phyloP scores from a whole-genome alignment of 495 filamentous ascomycete species.

The Penicillium waksmanii region DNA sequence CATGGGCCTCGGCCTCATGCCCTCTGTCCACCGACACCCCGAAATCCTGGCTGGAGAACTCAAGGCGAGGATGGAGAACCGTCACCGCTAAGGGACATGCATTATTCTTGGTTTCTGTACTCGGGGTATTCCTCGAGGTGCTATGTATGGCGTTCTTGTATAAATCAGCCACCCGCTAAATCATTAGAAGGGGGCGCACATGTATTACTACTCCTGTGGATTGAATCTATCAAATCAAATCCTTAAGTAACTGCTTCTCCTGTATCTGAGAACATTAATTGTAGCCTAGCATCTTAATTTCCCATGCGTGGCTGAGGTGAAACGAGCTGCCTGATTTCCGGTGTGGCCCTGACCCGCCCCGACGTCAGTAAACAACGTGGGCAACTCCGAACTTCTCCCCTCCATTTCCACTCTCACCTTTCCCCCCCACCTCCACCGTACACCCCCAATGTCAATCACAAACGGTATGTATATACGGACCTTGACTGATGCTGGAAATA shows the following conservation, averaged over 20 bases:
- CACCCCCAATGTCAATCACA: slow-evolving; percentile 45
- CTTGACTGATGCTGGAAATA: background rate
- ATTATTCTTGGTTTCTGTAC: slow-evolving; percentile 8
- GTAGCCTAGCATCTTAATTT: no score
- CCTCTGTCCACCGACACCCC: slow-evolving; percentile 90
- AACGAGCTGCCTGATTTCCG: background rate
- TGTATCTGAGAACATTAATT: no score
- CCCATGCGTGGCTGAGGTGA: no score
- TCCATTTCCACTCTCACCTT: slow-evolving; percentile 6
- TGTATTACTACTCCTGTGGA: slow-evolving; percentile 35
- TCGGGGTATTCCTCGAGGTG: background rate
- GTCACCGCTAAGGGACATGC: slow-evolving; percentile 10
- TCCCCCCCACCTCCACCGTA: slow-evolving; percentile 6
- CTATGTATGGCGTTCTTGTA: slow-evolving; percentile 24
- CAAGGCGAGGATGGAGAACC: slow-evolving; percentile 31
- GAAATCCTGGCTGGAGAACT: slow-evolving; percentile 66
- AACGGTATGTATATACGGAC: slow-evolving; percentile 34
- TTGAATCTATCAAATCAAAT: slow-evolving; percentile 8
- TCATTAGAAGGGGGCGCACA: slow-evolving; percentile 13
- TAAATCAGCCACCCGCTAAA: slow-evolving; percentile 17
- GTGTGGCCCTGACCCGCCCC: slow-evolving; percentile 14
- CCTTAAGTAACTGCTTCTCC: background rate
- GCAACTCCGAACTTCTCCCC: background rate
- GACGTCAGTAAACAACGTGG: slow-evolving; percentile 32
- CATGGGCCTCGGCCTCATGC: slow-evolving; percentile 89